phyloP scores from a whole-genome alignment of 768 basidiomycete genomes.

The Mycena vitilis region DNA sequence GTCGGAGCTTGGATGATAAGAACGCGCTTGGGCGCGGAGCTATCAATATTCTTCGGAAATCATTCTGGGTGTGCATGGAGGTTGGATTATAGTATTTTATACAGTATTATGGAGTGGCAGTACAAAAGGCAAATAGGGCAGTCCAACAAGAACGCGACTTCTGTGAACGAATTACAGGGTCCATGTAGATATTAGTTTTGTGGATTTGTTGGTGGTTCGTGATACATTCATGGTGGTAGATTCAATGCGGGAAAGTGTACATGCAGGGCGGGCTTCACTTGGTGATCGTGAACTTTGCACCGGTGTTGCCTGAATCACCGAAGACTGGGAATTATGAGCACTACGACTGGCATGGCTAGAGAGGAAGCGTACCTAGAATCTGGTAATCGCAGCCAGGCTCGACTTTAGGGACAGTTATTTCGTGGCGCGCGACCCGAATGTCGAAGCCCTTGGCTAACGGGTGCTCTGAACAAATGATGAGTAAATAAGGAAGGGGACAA shows the following conservation, averaged over 20 bases:
- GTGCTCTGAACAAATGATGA: slow-evolving; percentile 37
- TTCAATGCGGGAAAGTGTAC: neutral
- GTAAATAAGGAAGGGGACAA: neutral
- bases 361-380: slow-evolving; percentile 55
- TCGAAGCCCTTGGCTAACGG: slow-evolving; percentile 54
- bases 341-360: too few relatives aligned
- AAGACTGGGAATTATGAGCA: slow-evolving; percentile 50
- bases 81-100: slow-evolving; percentile 9
- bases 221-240: slow-evolving; percentile 7
- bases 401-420: slow-evolving; percentile 55
- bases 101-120: slow-evolving; percentile 2
- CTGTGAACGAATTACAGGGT: slow-evolving; percentile 30
- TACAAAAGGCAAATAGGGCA: slow-evolving; percentile 31
- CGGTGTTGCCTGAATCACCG: slow-evolving; percentile 66
- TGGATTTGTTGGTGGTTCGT: slow-evolving; percentile 14
- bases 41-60: too few relatives aligned
- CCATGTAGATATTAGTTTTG: slow-evolving; percentile 25
- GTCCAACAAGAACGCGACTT: slow-evolving; percentile 32
- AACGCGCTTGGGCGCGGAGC: too few relatives aligned
- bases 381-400: slow-evolving; percentile 53
- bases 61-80: too few relatives aligned
- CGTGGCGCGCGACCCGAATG: slow-evolving; percentile 47
- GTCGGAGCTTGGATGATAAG: too few relatives aligned
- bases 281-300: slow-evolving; percentile 57
- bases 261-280: slow-evolving; percentile 36